These are phyloP conservation scores for Pythium vanterpoolii DNA, from an alignment of 352 stramenopile species.

Conservation along the genomic window DNA sequence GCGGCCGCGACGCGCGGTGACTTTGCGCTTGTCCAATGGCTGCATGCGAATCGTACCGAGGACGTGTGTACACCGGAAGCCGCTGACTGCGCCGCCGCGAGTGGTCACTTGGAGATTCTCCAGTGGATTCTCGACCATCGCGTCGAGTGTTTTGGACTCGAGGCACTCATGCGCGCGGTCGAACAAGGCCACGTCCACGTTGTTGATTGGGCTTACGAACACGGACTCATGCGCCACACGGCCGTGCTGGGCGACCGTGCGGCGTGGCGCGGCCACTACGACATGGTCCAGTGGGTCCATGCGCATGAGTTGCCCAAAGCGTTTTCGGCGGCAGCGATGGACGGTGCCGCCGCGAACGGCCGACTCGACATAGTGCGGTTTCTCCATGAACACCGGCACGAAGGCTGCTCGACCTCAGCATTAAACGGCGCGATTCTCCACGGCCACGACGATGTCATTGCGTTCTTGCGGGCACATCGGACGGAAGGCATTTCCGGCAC, in stretches of 20 bases:
- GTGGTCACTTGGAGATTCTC: constrained; percentile 24
- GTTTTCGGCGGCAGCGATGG: constrained; percentile 20
- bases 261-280: constrained; percentile 22
- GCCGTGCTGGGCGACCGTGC: constrained; percentile 15
- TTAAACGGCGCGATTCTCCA: constrained; percentile 22
- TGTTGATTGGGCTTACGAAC: constrained; percentile 16
- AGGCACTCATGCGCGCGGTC: constrained; percentile 22
- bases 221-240: constrained; percentile 16
- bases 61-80: constrained; percentile 22
- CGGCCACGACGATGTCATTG: constrained; percentile 21
- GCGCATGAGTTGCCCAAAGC: constrained; percentile 15
- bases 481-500: constrained; percentile 27
- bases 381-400: constrained; percentile 20
- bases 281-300: constrained; percentile 28
- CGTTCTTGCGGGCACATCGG: constrained; percentile 18
- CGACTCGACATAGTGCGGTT: constrained; percentile 25
- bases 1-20: constrained; percentile 15
- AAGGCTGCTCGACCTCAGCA: constrained; percentile 24
- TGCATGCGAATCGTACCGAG: constrained; percentile 22
- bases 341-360: constrained; percentile 19
- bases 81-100: constrained; percentile 21
- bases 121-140: constrained; percentile 22
- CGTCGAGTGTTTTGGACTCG: constrained; percentile 19
- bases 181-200: constrained; percentile 24
- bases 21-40: constrained; percentile 25